phyloP scores from a whole-genome alignment of 495 filamentous ascomycete genomes.

The Astrothelium macrocarpum region DNA sequence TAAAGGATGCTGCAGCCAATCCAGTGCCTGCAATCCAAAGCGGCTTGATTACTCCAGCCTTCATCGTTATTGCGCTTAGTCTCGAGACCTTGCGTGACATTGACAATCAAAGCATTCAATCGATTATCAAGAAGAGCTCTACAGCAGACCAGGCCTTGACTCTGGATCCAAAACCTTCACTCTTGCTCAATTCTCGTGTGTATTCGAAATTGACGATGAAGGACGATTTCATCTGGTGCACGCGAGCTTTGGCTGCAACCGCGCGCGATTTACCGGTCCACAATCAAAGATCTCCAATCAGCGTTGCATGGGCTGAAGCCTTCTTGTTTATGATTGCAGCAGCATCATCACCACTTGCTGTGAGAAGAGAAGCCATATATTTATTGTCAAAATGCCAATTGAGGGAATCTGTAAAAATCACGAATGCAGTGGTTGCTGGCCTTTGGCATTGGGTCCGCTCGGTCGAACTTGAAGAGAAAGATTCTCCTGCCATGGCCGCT shows the following conservation, averaged over 20 bases:
- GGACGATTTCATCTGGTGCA: slow-evolving; percentile 68
- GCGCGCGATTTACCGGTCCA: slow-evolving; percentile 33
- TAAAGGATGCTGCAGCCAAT: slow-evolving; percentile 66
- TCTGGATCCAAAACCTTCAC: slow-evolving; percentile 65
- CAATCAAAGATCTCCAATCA: neutral
- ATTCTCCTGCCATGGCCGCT: slow-evolving; percentile 58
- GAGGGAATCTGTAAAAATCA: slow-evolving; percentile 43
- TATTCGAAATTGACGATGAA: slow-evolving; percentile 65
- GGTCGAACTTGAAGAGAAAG: slow-evolving; percentile 59
- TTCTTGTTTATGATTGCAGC: slow-evolving; percentile 70
- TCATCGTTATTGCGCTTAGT: slow-evolving; percentile 58
- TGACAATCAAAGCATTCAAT: slow-evolving; percentile 34
- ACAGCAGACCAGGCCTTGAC: slow-evolving; percentile 53
- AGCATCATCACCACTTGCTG: slow-evolving; percentile 42
- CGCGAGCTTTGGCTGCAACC: slow-evolving; percentile 57
- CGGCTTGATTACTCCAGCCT: slow-evolving; percentile 64
- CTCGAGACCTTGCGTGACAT: slow-evolving; percentile 37
- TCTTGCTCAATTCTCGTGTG: slow-evolving; percentile 71
- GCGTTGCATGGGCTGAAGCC: slow-evolving; percentile 61
- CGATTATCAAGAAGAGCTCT: slow-evolving; percentile 48
- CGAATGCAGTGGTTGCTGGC: slow-evolving; percentile 52
- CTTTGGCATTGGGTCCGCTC: slow-evolving; percentile 75
- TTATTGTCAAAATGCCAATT: slow-evolving; percentile 52
- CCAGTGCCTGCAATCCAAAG: slow-evolving; percentile 64
- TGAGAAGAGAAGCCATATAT: slow-evolving; percentile 49